These are phyloP conservation scores for Scheffersomyces amazonensis DNA, from an alignment of 805 yeast genomes.

Conservation along the genomic window DNA sequence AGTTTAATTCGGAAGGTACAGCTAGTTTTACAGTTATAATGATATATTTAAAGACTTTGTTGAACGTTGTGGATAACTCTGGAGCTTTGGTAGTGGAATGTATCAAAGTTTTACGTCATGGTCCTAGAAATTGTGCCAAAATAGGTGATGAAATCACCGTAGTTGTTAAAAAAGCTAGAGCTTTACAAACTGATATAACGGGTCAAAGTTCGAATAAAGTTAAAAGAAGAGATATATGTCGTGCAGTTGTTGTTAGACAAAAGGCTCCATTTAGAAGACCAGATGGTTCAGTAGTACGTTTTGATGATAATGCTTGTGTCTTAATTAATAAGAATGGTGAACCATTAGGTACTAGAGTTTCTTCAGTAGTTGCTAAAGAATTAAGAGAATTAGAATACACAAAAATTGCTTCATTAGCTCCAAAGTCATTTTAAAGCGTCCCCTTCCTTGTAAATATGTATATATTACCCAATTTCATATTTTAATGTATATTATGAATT, in stretches of 20 bases:
- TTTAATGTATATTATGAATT: too few relatives aligned
- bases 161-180: slow-evolving; percentile 88
- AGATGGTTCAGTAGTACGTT: slow-evolving; percentile 83
- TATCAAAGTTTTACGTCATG: slow-evolving; percentile 88
- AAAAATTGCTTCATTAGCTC: slow-evolving; percentile 88
- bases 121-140: slow-evolving; percentile 76
- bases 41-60: slow-evolving; percentile 85
- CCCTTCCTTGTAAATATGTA: too few relatives aligned
- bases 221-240: slow-evolving; percentile 91
- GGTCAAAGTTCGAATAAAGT: slow-evolving; percentile 77
- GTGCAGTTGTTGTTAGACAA: slow-evolving; percentile 93
- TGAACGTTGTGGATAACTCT: slow-evolving; percentile 91
- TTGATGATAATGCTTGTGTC: slow-evolving; percentile 97
- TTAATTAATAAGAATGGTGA: slow-evolving; percentile 88
- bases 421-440: slow-evolving; percentile 45
- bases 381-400: slow-evolving; percentile 76
- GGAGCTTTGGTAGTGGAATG: slow-evolving; percentile 96
- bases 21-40: too few relatives aligned
- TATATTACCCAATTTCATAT: too few relatives aligned
- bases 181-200: slow-evolving; percentile 64
- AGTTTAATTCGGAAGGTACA: too few relatives aligned
- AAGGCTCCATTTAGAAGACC: slow-evolving; percentile 72
- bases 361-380: slow-evolving; percentile 88
- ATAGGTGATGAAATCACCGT: slow-evolving; percentile 93
- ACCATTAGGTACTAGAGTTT: slow-evolving; percentile 91